Evolutionary conservation across 2,329 filamentous ascomycete species (phyloP), one percentile per base, ranked within the genome.

Genomic region (Capronia epimyces): DNA sequence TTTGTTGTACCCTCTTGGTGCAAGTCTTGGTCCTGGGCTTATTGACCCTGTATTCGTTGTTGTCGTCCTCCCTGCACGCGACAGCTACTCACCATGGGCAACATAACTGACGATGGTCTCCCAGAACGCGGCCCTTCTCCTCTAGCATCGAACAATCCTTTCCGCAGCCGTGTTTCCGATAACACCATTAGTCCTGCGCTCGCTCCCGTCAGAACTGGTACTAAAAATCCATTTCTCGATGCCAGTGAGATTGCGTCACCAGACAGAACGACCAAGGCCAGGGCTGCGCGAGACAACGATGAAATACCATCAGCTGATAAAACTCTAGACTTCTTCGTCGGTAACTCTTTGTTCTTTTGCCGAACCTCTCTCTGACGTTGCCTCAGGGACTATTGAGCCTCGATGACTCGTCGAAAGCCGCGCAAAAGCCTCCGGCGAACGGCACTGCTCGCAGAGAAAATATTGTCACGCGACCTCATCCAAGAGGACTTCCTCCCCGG

Each of bases 191-290:
- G 39, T 18, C 44, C 62, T 4, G 58, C 56, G 24, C 52, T 56
- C 47, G 65, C 60, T 36, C 66, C 70, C 49, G 66, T 73, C 55
- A 74, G 76, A 57, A 77, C 75, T 40, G 68, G 72, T 49, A 81
- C 80, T 46, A 79, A 76, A 40, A 84, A 84, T 60, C 81, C 81
- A 21, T 84, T 84, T 62, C 68, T 84, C 46, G 78, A 78, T 62
- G 71, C 72, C 21, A 63, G 62, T 5, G 71, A 74, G 39, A 44
- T 57, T 16, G 32, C 22, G 34, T 49, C 42, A 16, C 15, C 46
- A 7, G 46, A 43, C 22, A n/a, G n/a, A 53, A 52, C 44, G 46
- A 56, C 15, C 44, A 56, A 27, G 22, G 21, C 36, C 13, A 47
- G 40, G 15, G 13, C 29, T 21, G 25, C 49, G 15, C 20, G 37